Evolutionary conservation across 2,329 filamentous ascomycete genomes (phyloP).

Genomic region (Microdochium paspali): DNA sequence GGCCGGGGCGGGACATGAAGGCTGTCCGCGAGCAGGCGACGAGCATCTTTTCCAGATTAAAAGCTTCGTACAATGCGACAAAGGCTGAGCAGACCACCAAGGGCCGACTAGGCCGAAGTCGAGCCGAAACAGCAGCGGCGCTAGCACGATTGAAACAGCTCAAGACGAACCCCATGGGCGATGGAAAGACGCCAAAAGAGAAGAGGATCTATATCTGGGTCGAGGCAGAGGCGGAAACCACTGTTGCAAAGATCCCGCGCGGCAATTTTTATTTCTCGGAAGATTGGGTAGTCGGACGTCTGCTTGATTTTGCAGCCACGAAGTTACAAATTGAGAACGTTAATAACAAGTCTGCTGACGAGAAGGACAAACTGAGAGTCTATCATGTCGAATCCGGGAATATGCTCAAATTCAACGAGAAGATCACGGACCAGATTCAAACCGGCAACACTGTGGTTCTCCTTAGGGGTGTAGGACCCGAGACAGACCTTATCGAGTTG

Average conservation of each 20-base stretch:
- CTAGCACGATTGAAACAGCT: conserved; percentile 52
- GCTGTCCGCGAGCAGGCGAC: conserved; percentile 54
- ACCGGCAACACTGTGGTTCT: conserved; percentile 88
- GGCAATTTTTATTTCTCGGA: conserved; percentile 72
- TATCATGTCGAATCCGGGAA: conserved; percentile 90
- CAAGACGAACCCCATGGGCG: conserved; percentile 84
- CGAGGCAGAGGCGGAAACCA: conserved; percentile 81
- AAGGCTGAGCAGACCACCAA: conserved; percentile 46
- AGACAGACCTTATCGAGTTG: conserved; percentile 60
- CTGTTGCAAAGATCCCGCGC: conserved; percentile 72
- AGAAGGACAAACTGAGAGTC: conserved; percentile 72
- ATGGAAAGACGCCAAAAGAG: conserved; percentile 67
- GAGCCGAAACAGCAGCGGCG: neutral
- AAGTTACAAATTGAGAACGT: conserved; percentile 72
- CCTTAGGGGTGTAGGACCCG: conserved; percentile 74
- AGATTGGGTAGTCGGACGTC: conserved; percentile 83
- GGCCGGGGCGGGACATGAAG: conserved; percentile 23
- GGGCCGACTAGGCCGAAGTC: neutral
- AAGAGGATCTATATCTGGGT: conserved; percentile 88
- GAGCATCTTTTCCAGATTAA: conserved; percentile 67
- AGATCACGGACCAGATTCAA: conserved; percentile 62
- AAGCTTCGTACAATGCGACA: conserved; percentile 72
- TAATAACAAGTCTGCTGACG: conserved; percentile 68
- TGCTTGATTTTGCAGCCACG: conserved; percentile 70
- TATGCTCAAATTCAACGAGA: conserved; percentile 79